Conservation (phyloP, 83 land plant species). For the Picea engelmannii region DNA sequence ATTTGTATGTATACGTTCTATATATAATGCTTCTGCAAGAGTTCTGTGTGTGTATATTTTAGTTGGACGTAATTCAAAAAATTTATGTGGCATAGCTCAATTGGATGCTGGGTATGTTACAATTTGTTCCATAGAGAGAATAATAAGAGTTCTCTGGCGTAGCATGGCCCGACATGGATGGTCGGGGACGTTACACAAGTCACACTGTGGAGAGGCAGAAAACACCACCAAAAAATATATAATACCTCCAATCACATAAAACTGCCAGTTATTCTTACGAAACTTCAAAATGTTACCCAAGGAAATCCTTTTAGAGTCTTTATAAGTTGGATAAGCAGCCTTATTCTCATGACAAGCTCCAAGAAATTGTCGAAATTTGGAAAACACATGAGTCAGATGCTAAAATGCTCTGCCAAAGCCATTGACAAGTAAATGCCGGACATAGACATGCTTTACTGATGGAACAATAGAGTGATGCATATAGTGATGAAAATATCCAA, state of each 20-base stretch:
- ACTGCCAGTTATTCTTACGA: conserved; percentile 96
- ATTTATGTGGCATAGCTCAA: too few species aligned
- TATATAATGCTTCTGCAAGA: too few species aligned
- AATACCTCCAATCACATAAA: conserved; percentile 93
- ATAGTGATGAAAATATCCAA: conserved; percentile 93
- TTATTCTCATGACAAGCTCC: conserved; percentile 63
- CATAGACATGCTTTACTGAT: conserved; percentile 49
- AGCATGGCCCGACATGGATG: too few species aligned
- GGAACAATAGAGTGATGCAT: conserved; percentile 83
- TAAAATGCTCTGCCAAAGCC: conserved; percentile 98
- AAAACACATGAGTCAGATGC: conserved; percentile 94
- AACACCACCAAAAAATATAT: conserved; percentile 85
- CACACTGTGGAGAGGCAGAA: conserved; percentile 97
- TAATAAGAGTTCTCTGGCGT: too few species aligned
- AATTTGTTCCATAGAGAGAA: too few species aligned
- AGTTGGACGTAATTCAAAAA: too few species aligned
- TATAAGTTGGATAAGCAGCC: conserved; percentile 81
- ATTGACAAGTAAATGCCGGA: conserved; percentile 88
- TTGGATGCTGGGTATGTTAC: too few species aligned
- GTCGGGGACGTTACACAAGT: conserved; percentile 20
- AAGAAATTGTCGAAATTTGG: conserved; percentile 59
- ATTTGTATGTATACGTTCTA: too few species aligned
- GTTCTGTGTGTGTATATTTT: too few species aligned
- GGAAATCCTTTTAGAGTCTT: conserved; percentile 89
- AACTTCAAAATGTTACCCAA: conserved; percentile 94